Evolutionary conservation across 805 yeast species (phyloP).

Genomic region (Saturnispora gosingensis): DNA sequence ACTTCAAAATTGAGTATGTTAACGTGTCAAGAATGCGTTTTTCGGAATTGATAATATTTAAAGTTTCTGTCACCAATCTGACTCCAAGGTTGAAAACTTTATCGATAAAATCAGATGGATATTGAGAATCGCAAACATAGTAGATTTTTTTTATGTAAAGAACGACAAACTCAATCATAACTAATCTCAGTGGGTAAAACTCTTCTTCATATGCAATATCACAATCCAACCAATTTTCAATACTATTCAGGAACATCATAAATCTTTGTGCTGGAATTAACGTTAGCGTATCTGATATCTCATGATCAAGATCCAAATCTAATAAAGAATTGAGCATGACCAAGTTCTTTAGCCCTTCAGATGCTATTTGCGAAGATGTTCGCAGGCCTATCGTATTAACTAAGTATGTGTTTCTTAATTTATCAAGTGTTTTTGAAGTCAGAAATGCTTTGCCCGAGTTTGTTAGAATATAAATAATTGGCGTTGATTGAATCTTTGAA

Average conservation of each 20-base stretch:
- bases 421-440: constrained; percentile 32
- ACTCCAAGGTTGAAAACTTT: constrained; percentile 31
- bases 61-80: constrained; percentile 35
- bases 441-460: constrained; percentile 30
- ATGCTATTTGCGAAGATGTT: constrained; percentile 30
- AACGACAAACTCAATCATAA: constrained; percentile 36
- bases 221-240: constrained; percentile 52
- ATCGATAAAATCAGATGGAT: constrained; percentile 22
- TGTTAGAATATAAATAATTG: constrained; percentile 30
- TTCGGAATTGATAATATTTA: constrained; percentile 29
- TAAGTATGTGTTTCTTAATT: constrained; percentile 50
- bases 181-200: constrained; percentile 43
- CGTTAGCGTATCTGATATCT: constrained; percentile 19
- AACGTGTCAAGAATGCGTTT: constrained; percentile 29
- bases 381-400: constrained; percentile 56
- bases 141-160: constrained; percentile 25
- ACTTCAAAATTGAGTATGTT: constrained; percentile 37
- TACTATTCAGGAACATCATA: constrained; percentile 46
- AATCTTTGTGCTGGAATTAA: constrained; percentile 57
- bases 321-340: constrained; percentile 39
- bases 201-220: constrained; percentile 50
- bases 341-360: constrained; percentile 37
- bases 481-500: constrained; percentile 27
- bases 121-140: constrained; percentile 21
- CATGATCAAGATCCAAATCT: constrained; percentile 25